Percentiles rank a stretch among this genome's conserved stretches.
Evolutionary conservation across 768 basidiomycete genomes (phyloP).

Genomic region (Rhizopogon rudus): DNA sequence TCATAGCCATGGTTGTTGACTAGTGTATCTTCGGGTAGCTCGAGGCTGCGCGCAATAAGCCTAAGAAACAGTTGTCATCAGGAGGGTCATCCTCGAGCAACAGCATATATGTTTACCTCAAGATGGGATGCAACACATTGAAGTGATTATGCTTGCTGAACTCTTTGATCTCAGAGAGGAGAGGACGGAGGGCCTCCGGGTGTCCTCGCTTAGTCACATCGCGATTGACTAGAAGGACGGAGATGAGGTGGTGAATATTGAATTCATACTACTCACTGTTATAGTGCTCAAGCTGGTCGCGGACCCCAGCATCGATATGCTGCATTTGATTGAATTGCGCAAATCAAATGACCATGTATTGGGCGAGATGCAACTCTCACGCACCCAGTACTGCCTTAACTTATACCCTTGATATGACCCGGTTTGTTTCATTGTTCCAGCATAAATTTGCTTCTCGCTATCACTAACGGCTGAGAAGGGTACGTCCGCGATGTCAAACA

Average conservation of each 20-base stretch:
- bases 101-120: slow-evolving; percentile 28
- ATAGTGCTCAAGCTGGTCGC: slow-evolving; percentile 61
- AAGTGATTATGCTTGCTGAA: slow-evolving; percentile 49
- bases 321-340: slow-evolving; percentile 16
- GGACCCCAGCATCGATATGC: slow-evolving; percentile 60
- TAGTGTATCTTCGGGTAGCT: slow-evolving; percentile 49
- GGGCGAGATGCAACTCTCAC: not conserved
- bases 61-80: slow-evolving; percentile 19
- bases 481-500: slow-evolving; percentile 46
- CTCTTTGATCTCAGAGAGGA: slow-evolving; percentile 46
- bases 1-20: slow-evolving; percentile 44
- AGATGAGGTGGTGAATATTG: not conserved
- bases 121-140: slow-evolving; percentile 43
- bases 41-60: slow-evolving; percentile 46
- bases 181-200: slow-evolving; percentile 44
- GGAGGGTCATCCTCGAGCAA: not conserved
- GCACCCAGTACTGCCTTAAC: slow-evolving; percentile 43
- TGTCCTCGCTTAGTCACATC: slow-evolving; percentile 43
- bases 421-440: slow-evolving; percentile 35
- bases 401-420: slow-evolving; percentile 54
- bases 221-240: slow-evolving; percentile 38
- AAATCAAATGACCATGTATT: not conserved
- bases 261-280: slow-evolving; percentile 37
- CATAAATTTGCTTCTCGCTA: slow-evolving; percentile 39
- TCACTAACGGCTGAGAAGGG: slow-evolving; percentile 36